A percentile compares a stretch with the other conserved stretches of the same genome.
Conservation (phyloP, 2,329 filamentous ascomycete species). For the Diaporthe ilicicola region DNA sequence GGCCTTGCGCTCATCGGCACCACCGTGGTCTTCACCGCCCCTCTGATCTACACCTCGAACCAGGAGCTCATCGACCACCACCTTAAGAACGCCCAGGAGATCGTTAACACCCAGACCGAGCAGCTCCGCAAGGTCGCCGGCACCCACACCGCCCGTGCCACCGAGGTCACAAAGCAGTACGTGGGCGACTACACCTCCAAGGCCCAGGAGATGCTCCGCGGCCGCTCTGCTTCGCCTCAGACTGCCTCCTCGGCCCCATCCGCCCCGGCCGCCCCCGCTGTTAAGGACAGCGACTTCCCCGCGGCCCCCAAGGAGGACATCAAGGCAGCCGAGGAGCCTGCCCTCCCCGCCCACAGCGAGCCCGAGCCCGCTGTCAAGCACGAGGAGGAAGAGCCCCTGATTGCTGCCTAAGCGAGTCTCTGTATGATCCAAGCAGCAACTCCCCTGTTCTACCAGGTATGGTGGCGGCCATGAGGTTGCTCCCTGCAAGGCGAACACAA, state of each 20-base stretch:
- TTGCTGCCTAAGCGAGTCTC: slow-evolving; percentile 40
- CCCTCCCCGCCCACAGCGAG: slow-evolving; percentile 33
- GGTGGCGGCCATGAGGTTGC: not conserved
- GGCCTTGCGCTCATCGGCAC: slow-evolving; percentile 69
- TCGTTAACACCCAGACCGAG: slow-evolving; percentile 69
- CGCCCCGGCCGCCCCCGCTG: slow-evolving; percentile 36
- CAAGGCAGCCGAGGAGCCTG: slow-evolving; percentile 37
- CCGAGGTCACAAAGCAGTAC: slow-evolving; percentile 72
- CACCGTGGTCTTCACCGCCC: slow-evolving; percentile 67
- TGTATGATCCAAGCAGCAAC: not conserved
- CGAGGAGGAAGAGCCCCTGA: slow-evolving; percentile 46
- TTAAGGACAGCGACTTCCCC: slow-evolving; percentile 60
- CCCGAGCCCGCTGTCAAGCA: slow-evolving; percentile 42
- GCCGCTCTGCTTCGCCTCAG: slow-evolving; percentile 54
- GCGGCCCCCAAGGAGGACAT: slow-evolving; percentile 50
- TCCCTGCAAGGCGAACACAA: not conserved
- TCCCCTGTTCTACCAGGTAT: not conserved
- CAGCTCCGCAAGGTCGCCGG: slow-evolving; percentile 69
- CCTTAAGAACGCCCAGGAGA: slow-evolving; percentile 63
- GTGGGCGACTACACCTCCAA: slow-evolving; percentile 74
- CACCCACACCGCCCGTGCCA: slow-evolving; percentile 71
- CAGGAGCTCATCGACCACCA: slow-evolving; percentile 74
- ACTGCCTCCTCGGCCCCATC: slow-evolving; percentile 48
- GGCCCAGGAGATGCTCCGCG: slow-evolving; percentile 70
- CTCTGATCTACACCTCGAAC: slow-evolving; percentile 72